Evolutionary conservation across 345 rosid genomes (phyloP).

Genomic region (Sonneratia alba): DNA sequence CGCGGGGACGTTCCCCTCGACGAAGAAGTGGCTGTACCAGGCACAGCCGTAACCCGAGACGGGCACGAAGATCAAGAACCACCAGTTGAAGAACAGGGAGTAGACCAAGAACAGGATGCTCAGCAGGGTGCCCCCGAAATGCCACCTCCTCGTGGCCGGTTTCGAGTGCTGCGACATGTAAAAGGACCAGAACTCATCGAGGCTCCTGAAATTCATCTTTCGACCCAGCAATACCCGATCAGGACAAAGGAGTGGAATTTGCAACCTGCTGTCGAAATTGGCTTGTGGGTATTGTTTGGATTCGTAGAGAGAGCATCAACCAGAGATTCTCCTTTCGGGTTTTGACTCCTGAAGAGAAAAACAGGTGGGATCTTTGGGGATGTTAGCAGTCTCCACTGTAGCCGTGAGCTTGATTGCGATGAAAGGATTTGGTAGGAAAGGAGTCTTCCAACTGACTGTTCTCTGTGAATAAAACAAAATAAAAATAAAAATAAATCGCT

Average conservation of each 20-base stretch:
- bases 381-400: too few relatives aligned
- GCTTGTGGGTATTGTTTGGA: background rate
- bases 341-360: background rate
- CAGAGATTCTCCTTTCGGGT: background rate
- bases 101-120: slow-evolving; percentile 36
- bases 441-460: too few relatives aligned
- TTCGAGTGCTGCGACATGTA: slow-evolving; percentile 89
- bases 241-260: too few relatives aligned
- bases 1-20: slow-evolving; percentile 77
- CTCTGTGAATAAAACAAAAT: too few relatives aligned
- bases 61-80: slow-evolving; percentile 59
- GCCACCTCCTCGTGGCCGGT: slow-evolving; percentile 77
- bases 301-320: background rate
- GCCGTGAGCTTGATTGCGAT: too few relatives aligned
- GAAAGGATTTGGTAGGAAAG: too few relatives aligned
- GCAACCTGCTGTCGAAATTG: background rate
- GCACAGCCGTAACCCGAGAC: slow-evolving; percentile 69
- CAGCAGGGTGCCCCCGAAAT: slow-evolving; percentile 59
- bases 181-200: slow-evolving; percentile 91
- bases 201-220: slow-evolving; percentile 82
- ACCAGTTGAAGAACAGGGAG: slow-evolving; percentile 47
- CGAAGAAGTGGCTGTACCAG: slow-evolving; percentile 96
- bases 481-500: too few relatives aligned
- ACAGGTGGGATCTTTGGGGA: too few relatives aligned
- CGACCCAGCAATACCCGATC: background rate